Conservation (phyloP, 2,329 filamentous ascomycete genomes). For the Hymenoscyphus scutula region DNA sequence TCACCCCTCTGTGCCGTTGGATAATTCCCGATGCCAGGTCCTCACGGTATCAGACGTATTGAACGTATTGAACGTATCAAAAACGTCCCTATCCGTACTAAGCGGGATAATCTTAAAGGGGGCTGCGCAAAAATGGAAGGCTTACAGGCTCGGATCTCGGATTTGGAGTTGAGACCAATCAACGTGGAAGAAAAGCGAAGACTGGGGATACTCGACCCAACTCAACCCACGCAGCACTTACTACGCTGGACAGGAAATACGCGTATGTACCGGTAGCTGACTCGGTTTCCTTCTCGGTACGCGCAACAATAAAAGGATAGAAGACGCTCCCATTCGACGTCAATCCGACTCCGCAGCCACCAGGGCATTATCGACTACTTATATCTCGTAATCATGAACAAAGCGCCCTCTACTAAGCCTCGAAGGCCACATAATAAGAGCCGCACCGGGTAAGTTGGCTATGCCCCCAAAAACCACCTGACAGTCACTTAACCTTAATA, state of each 20-base stretch:
- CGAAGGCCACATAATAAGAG: slow-evolving; percentile 38
- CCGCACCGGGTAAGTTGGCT: slow-evolving; percentile 23
- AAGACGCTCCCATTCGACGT: slow-evolving; percentile 10
- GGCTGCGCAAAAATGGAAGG: slow-evolving; percentile 4
- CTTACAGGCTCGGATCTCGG: slow-evolving; percentile 2
- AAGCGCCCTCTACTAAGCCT: slow-evolving; percentile 24
- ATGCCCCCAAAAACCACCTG: no score
- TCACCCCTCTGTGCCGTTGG: no score
- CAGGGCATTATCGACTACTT: no score
- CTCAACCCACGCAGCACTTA: no score
- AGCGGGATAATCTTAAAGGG: slow-evolving; percentile 6
- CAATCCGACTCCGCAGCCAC: neutral
- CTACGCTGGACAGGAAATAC: no score
- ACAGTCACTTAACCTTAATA: no score
- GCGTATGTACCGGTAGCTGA: no score
- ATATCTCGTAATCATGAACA: slow-evolving; percentile 3
- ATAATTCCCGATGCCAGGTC: no score
- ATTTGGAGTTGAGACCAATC: neutral
- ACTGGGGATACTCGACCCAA: no score
- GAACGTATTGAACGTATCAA: no score
- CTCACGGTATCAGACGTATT: no score
- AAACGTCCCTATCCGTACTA: neutral
- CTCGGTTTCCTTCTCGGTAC: neutral
- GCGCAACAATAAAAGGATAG: slow-evolving; percentile 5
- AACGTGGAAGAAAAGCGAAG: neutral